These are phyloP conservation scores for Globisporangium paroecandrum DNA, from an alignment of 352 stramenopile species.

Conservation along the genomic window DNA sequence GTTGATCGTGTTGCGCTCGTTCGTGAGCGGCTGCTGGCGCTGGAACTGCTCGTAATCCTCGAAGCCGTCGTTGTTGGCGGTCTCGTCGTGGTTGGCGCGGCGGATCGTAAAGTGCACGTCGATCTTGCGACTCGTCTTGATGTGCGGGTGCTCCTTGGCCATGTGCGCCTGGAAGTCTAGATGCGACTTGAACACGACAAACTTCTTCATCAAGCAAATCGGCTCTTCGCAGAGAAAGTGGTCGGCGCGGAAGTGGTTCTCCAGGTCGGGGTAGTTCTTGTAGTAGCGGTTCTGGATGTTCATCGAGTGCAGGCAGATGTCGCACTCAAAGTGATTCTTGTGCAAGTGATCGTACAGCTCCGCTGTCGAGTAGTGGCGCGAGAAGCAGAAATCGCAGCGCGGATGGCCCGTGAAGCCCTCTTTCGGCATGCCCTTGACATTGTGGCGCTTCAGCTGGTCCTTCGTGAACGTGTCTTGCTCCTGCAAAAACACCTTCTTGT, in stretches of 20 bases:
- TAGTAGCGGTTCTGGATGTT: constrained; percentile 88
- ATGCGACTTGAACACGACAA: constrained; percentile 88
- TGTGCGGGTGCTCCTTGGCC: constrained; percentile 74
- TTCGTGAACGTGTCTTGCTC: constrained; percentile 77
- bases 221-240: constrained; percentile 88
- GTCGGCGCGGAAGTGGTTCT: constrained; percentile 88
- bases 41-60: constrained; percentile 51
- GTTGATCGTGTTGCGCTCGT: constrained; percentile 60
- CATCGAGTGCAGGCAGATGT: constrained; percentile 80
- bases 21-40: constrained; percentile 16
- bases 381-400: constrained; percentile 88
- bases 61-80: constrained; percentile 31
- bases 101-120: constrained; percentile 84
- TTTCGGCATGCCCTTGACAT: constrained; percentile 55
- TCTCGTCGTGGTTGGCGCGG: constrained; percentile 35
- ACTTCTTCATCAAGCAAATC: constrained; percentile 80
- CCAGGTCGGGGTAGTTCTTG: constrained; percentile 89
- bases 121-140: constrained; percentile 84
- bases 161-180: constrained; percentile 86
- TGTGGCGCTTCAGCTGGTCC: constrained; percentile 78
- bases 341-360: constrained; percentile 88
- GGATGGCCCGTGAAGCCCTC: constrained; percentile 86
- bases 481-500: constrained; percentile 88
- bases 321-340: constrained; percentile 91
- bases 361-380: constrained; percentile 81